phyloP scores from a whole-genome alignment of 805 yeast genomes.

The Saccharomycopsis synnaedendra region DNA sequence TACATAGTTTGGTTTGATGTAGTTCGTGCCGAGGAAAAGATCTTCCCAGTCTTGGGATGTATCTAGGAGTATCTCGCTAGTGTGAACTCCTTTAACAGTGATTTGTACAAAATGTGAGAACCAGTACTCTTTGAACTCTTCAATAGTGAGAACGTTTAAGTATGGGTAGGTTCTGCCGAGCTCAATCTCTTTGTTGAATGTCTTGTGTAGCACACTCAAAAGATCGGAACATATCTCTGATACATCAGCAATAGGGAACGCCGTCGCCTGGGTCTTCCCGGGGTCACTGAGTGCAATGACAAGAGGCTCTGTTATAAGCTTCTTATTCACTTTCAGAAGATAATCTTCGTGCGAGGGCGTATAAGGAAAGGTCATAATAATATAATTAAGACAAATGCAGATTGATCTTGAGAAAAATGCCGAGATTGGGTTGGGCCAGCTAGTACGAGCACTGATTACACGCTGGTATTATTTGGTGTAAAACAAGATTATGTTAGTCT shows the following conservation, averaged over 20 bases:
- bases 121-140: constrained; percentile 56
- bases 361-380: too few species aligned
- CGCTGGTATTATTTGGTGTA: too few species aligned
- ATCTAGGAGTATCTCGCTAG: constrained; percentile 16
- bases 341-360: background rate
- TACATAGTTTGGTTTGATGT: constrained; percentile 75
- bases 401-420: too few species aligned
- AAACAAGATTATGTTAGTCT: too few species aligned
- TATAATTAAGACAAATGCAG: too few species aligned
- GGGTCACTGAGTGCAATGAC: constrained; percentile 30
- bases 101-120: constrained; percentile 56
- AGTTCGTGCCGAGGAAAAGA: constrained; percentile 58
- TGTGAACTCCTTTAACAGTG: constrained; percentile 34
- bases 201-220: constrained; percentile 28
- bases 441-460: too few species aligned
- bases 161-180: constrained; percentile 73
- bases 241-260: constrained; percentile 44
- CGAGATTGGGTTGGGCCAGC: too few species aligned
- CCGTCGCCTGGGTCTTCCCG: constrained; percentile 37
- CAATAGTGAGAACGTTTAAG: constrained; percentile 26
- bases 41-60: constrained; percentile 32
- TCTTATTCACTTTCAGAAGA: background rate
- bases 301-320: constrained; percentile 26
- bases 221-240: constrained; percentile 40
- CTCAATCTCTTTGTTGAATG: constrained; percentile 55